These are phyloP conservation scores for Lecanoromycetidae sp. DNA, from an alignment of 2,329 filamentous ascomycete species.

Conservation along the genomic window DNA sequence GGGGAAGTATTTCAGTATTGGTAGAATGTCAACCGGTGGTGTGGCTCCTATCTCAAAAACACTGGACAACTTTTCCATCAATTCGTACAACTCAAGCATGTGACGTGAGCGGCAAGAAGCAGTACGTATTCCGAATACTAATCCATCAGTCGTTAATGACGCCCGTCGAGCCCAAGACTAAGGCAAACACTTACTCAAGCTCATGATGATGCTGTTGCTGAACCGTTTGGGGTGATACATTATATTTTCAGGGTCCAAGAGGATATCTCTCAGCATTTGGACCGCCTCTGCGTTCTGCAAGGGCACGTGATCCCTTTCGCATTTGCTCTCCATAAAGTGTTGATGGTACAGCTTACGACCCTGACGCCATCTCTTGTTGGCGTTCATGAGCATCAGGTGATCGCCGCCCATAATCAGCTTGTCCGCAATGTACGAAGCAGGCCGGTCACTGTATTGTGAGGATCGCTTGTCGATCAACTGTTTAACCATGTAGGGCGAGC, in stretches of 20 bases:
- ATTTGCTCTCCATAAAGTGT: constrained; percentile 34
- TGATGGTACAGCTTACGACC: constrained; percentile 38
- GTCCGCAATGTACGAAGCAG: constrained; percentile 32
- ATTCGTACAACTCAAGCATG: constrained; percentile 29
- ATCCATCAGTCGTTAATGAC: not conserved
- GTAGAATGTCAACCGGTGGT: constrained; percentile 39
- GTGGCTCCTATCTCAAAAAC: constrained; percentile 38
- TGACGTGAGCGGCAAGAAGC: constrained; percentile 24
- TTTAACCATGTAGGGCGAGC: constrained; percentile 28
- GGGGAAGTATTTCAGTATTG: constrained; percentile 34
- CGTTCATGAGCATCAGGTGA: constrained; percentile 38
- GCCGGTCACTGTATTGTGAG: constrained; percentile 33
- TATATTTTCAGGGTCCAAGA: constrained; percentile 30
- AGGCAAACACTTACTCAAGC: constrained; percentile 23
- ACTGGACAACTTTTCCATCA: constrained; percentile 34
- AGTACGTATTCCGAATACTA: constrained; percentile 29
- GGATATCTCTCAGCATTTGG: constrained; percentile 37
- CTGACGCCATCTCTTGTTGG: constrained; percentile 34
- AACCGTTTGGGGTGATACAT: constrained; percentile 39
- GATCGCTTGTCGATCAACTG: constrained; percentile 36
- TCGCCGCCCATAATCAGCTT: constrained; percentile 35
- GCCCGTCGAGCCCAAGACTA: not conserved
- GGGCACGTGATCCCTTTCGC: constrained; percentile 32
- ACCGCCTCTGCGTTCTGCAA: constrained; percentile 37
- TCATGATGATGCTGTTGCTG: constrained; percentile 39